These are phyloP conservation scores for Rhodomyrtus psidioides DNA, from an alignment of 441 rosid species.

Conservation along the genomic window DNA sequence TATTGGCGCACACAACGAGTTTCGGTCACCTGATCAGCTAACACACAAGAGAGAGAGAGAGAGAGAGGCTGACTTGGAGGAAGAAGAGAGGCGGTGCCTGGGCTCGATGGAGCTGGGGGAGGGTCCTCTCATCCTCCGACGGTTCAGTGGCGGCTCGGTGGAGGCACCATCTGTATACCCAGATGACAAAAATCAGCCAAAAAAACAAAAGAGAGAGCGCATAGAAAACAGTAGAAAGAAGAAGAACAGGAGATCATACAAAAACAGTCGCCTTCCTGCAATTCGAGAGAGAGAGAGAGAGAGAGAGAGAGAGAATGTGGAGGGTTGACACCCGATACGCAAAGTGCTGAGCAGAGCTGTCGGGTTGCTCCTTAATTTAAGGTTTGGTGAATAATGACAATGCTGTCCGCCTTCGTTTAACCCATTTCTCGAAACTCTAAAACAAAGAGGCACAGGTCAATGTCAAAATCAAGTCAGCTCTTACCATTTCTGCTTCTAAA, in stretches of 20 bases:
- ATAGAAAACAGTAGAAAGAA: not conserved
- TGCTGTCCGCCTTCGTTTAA: not conserved
- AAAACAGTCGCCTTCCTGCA: not conserved
- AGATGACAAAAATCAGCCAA: not conserved
- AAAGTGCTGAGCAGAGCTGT: not conserved
- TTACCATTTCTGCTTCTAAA: not conserved
- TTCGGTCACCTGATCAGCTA: not conserved
- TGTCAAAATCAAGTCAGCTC: not conserved
- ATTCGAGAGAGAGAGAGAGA: not conserved
- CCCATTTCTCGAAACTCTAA: not conserved
- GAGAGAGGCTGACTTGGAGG: conserved; percentile 32
- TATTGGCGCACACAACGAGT: not conserved
- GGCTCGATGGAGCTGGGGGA: conserved; percentile 48
- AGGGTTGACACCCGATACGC: not conserved
- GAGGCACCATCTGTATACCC: not conserved
- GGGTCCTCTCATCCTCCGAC: conserved; percentile 24
- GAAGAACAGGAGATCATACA: not conserved
- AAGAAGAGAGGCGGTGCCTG: conserved; percentile 42
- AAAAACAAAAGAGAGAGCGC: not conserved
- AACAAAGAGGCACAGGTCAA: not conserved
- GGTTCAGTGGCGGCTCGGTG: not conserved
- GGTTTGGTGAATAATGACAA: not conserved
- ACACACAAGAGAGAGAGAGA: not conserved
- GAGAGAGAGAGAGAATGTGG: not conserved
- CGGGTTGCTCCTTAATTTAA: not conserved